Base-by-base conservation (phyloP, 805 yeast species). In the Scheffersomyces amazonensis region DNA sequence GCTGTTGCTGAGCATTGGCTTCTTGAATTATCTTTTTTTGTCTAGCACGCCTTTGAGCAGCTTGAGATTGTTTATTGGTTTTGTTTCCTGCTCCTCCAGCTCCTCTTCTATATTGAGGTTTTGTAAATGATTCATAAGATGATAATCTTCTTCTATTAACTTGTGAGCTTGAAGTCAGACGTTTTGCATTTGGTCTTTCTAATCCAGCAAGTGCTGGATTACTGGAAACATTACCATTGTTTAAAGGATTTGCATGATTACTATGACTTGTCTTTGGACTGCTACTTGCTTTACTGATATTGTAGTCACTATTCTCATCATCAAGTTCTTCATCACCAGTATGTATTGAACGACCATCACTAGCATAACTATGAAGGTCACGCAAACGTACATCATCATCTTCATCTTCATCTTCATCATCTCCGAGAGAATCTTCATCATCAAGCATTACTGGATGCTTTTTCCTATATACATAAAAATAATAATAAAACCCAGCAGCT, bases 61-160 rank as follows among this genome's bases (percentile, higher is more conserved):
- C 47, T 37, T 47, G 42, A 15, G 43, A 32, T 34, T 48, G 54
- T 20, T 50, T 41, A 34, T 46, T 48, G 24, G 39, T 41, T 31
- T 35, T 41, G 35, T 40, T 42, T 32, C 40, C 37, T 30, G 38
- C 32, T 36, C 37, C 23, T 23, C 30, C 29, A 17, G 35, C 38
- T 6, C 32, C 28, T 7, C 27, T 22, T 27, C 30, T 27, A 27
- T 27, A 13, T 23, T 23, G 27, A 3, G 73, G 73, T 42, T 69
- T 52, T 24, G 73, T 69, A 50, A 69, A 69, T 37, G 69, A 61
- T 42, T 69, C 75, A 47, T 69, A 69, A 11, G 72, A 60, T 16
- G 67, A 60, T 13, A 69, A 43, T 35, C 72, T 58, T 41, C 53
- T 37, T 37, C 45, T 51, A 8, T 24, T 20, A 7, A 6, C 15